Base-by-base conservation (phyloP, 768 basidiomycete species). In the Termitomyces titanicus region DNA sequence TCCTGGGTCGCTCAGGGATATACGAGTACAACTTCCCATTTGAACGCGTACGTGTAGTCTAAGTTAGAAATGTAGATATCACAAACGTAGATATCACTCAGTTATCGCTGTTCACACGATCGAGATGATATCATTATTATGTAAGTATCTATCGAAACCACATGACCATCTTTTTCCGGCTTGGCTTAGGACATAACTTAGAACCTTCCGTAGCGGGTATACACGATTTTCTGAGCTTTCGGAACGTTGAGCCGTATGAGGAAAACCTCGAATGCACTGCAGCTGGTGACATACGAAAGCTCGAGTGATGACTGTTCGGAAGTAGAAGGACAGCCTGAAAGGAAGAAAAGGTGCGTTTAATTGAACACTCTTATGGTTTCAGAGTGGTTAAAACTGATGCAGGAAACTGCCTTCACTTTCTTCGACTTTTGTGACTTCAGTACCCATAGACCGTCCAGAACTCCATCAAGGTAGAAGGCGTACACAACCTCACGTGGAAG, bases 391-490 rank as follows among this genome's bases (percentile, higher is more conserved):
- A 34, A 25, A 35, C 35, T 54, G 27, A 37, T 34, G 13, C 55
- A 88, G 86, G 64, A 91, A 82, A 66, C 73, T 91, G 2, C 89
- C 89, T 0, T 53, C 75, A 17, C 74, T 91, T 24, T 73, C 85
- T 0, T 61, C 77, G 17, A 74, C 76, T 34, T 66, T 92, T 45
- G 64, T 71, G 2, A 63, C 74, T 4, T 64, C 78, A 42, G 67
- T 61, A 1, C 91, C 88, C 0, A 66, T 80, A 5, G 91, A 94
- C 66, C 74, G 92, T 63, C 93, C 94, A 2, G 71, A 84, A 3
- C 71, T 83, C 15, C 94, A 97, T 67, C 93, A 95, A 74, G 95
- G 95, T 13, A 82, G 94, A 29, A 75, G 74, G 45, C 83, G 95
- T 29, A 76, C 84, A 0, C 77, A 75, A 1, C 92, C 92, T 2